phyloP scores from a whole-genome alignment of 2,329 filamentous ascomycete genomes.

The Aspergillus pseudoglaucus region DNA sequence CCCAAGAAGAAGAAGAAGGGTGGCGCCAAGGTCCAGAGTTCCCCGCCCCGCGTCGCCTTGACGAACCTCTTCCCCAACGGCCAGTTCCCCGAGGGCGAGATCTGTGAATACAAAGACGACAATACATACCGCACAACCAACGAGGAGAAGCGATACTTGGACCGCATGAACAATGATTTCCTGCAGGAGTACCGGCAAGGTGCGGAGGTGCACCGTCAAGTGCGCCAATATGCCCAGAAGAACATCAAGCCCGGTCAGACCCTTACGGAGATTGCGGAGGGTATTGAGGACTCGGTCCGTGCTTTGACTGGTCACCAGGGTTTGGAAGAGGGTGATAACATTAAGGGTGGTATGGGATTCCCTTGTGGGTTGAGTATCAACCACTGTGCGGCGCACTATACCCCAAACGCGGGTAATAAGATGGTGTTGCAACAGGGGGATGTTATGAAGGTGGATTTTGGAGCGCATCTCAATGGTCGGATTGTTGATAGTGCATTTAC shows the following conservation, averaged over 20 bases:
- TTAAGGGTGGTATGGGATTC: conserved; percentile 78
- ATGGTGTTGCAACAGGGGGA: conserved; percentile 58
- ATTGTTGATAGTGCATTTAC: conserved; percentile 69
- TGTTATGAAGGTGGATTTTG: conserved; percentile 69
- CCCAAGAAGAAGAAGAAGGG: conserved; percentile 63
- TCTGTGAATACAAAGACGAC: conserved; percentile 69
- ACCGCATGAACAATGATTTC: conserved; percentile 74
- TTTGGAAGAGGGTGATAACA: conserved; percentile 68
- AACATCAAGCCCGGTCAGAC: conserved; percentile 74
- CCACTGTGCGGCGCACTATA: conserved; percentile 80
- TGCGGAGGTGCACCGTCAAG: conserved; percentile 84
- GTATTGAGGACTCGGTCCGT: conserved; percentile 78
- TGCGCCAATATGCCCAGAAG: conserved; percentile 74
- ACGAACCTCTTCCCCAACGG: conserved; percentile 67
- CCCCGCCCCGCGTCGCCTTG: conserved; percentile 67
- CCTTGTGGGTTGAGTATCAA: conserved; percentile 78
- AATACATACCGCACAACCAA: conserved; percentile 72
- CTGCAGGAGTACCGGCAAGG: conserved; percentile 74
- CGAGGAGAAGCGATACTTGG: conserved; percentile 77
- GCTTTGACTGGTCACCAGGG: conserved; percentile 70
- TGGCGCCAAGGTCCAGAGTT: conserved; percentile 63
- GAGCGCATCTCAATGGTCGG: conserved; percentile 63
- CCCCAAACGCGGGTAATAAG: conserved; percentile 81
- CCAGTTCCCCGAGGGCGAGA: conserved; percentile 69
- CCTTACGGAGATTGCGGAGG: conserved; percentile 74